Conservation (phyloP, 768 basidiomycete species). For the Sistotremastrum niveocremeum region DNA sequence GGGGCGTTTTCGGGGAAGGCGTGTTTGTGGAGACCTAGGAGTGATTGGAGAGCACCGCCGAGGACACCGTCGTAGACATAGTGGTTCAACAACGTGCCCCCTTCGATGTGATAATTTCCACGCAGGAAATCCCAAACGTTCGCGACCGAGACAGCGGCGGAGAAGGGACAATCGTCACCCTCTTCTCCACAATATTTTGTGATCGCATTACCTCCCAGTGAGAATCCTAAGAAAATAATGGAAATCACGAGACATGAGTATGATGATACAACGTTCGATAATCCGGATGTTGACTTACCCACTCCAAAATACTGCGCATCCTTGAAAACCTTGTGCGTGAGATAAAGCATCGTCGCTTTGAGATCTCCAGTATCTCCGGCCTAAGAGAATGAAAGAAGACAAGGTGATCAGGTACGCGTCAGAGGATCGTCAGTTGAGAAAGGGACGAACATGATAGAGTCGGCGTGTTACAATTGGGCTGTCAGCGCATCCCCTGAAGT, state of each 20-base stretch:
- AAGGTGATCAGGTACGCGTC: background rate
- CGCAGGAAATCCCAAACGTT: slow-evolving; percentile 12
- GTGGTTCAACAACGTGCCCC: slow-evolving; percentile 5
- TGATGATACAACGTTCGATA: background rate
- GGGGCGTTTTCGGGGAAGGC: slow-evolving; percentile 5
- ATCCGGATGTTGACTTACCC: slow-evolving; percentile 4
- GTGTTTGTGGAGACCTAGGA: slow-evolving; percentile 7
- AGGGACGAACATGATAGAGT: slow-evolving; percentile 11
- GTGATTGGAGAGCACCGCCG: slow-evolving; percentile 9
- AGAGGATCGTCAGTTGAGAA: background rate
- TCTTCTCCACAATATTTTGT: slow-evolving; percentile 14
- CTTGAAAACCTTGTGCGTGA: slow-evolving; percentile 9
- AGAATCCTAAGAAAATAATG: slow-evolving; percentile 8
- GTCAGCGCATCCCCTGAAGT: slow-evolving; percentile 14
- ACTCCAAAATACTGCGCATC: slow-evolving; percentile 9
- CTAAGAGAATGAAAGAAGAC: background rate
- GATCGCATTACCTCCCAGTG: slow-evolving; percentile 12
- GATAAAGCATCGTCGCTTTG: slow-evolving; percentile 9
- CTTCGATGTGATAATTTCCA: slow-evolving; percentile 6
- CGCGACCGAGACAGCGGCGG: slow-evolving; percentile 9
- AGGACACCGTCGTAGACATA: slow-evolving; percentile 11
- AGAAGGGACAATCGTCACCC: slow-evolving; percentile 11
- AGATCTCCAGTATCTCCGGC: slow-evolving; percentile 14
- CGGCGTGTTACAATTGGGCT: slow-evolving; percentile 10
- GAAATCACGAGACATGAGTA: background rate